Evolutionary conservation across 331 rosid genomes (phyloP), one percentile per base, ranked within the genome.

Genomic region (Arachis monticola): DNA sequence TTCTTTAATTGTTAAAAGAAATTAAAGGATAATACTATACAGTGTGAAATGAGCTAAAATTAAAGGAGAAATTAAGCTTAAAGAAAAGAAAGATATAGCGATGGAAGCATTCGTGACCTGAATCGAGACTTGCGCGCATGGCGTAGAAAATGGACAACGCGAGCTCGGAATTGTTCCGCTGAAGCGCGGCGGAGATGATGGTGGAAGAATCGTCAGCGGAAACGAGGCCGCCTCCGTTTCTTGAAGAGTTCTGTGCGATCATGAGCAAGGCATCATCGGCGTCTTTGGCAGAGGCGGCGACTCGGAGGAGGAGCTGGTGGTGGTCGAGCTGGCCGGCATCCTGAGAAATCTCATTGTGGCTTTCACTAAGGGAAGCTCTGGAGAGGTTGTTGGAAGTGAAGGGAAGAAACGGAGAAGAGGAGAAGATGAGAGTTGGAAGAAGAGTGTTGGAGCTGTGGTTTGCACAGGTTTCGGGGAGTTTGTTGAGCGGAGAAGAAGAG

Each of bases 111-210:
- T 8, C 38, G 11, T 4, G 4, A 75, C 96, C 88, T 84, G 80
- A 84, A 80, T 88, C 85, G 31, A 90, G 83, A 71, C 86, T 91
- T 55, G 92, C 70, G 13, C 97, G 96, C 97, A 91, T 93, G 61
- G 89, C 90, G 59, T 89, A 83, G 86, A 91, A 93, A 78, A 91
- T 74, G 12, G 97, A 90, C 73, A 93, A 74, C 40, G 96, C 94
- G 74, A 93, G 81, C 62, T 87, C 91, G 0, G 75, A 77, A 82
- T 93, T 91, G 71, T 82, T 88, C 52, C 93, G 82, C 42, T 82
- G 81, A 75, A 94, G 92, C 0, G 98, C 90, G 4, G 92, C 90
- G 6, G 93, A 72, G 4, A 93, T 80, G 52, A 95, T 84, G 70
- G 82, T 67, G 72, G 89, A 79, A 71, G 91, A 87, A 64, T 92